These are phyloP conservation scores for Tolypocladium paradoxum DNA, from an alignment of 2,329 filamentous ascomycete species.

Conservation along the genomic window DNA sequence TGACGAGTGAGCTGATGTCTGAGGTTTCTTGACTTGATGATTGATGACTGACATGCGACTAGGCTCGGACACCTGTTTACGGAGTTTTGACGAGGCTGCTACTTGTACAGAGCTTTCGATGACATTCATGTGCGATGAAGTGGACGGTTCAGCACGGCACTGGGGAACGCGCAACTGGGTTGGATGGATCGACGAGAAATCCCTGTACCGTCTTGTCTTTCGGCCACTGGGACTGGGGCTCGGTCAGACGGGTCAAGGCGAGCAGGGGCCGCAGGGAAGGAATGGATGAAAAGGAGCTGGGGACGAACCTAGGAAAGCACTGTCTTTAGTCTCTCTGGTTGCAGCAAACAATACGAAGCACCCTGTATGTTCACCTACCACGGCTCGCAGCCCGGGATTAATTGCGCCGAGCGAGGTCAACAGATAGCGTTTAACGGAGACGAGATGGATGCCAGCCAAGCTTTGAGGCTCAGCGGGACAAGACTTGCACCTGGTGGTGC, in stretches of 20 bases:
- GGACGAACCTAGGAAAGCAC: background rate
- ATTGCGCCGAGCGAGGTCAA: background rate
- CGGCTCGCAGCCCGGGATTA: too few species aligned
- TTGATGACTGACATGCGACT: slow-evolving; percentile 7
- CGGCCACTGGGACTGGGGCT: background rate
- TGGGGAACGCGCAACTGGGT: background rate
- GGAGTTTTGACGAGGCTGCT: slow-evolving; percentile 49
- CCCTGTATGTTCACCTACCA: background rate
- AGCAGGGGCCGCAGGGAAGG: background rate
- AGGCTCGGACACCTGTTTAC: slow-evolving; percentile 66
- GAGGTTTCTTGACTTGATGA: background rate
- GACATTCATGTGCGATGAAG: background rate
- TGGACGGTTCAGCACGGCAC: background rate
- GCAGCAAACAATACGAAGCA: slow-evolving; percentile 1
- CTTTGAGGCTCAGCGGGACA: background rate
- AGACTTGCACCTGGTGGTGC: background rate
- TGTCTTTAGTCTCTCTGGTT: background rate
- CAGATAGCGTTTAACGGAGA: background rate
- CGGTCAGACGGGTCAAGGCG: background rate
- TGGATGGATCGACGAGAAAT: background rate
- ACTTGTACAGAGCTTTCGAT: background rate
- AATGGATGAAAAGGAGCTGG: background rate
- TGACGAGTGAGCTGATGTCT: slow-evolving; percentile 63
- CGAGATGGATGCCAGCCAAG: background rate
- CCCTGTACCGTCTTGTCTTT: background rate